These are phyloP conservation scores for Arabidopsis hybrid DNA, from an alignment of 441 rosid species.

Conservation along the genomic window DNA sequence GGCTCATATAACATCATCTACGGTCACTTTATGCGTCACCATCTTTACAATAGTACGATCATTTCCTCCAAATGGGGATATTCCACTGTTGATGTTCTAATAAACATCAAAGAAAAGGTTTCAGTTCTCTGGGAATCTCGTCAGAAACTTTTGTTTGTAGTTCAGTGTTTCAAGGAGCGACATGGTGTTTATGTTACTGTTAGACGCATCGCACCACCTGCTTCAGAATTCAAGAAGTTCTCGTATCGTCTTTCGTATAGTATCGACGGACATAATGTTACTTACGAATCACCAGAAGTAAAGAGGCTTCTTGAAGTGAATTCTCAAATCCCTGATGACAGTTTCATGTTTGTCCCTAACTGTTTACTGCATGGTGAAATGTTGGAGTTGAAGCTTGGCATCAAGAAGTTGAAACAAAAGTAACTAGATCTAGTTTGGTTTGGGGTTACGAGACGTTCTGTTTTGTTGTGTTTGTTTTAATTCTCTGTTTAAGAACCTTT, in stretches of 20 bases:
- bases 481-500: neutral
- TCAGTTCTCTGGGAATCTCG: neutral
- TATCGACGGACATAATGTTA: neutral
- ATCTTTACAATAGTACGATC: too few relatives aligned
- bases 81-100: neutral
- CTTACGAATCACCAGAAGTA: slow-evolving; percentile 2
- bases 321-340: neutral
- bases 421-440: neutral
- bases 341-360: neutral
- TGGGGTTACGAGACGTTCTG: neutral
- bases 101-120: neutral
- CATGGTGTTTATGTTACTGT: neutral
- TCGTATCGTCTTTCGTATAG: neutral
- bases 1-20: slow-evolving; percentile 5
- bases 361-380: neutral
- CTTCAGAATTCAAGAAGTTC: neutral
- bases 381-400: neutral
- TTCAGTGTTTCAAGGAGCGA: neutral
- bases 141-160: neutral
- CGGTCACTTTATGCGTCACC: neutral
- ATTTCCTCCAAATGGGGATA: neutral
- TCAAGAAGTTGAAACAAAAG: neutral
- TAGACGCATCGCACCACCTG: neutral
- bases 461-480: neutral
- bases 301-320: neutral